Percentiles rank a stretch among this genome's conserved stretches.
Conservation (phyloP, 1,139 yeast genomes). For the Fermentozyma sake region DNA sequence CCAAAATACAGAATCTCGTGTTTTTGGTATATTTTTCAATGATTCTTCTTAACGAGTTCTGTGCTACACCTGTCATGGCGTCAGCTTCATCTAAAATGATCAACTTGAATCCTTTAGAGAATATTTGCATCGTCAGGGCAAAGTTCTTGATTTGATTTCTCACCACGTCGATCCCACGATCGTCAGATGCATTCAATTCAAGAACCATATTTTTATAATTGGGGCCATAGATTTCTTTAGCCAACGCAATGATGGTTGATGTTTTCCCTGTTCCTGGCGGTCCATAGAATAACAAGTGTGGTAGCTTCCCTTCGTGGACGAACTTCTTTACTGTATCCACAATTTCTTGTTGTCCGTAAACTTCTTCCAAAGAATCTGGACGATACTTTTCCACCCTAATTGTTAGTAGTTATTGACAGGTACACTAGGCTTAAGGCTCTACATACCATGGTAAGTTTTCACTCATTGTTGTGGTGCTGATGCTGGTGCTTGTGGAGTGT, state of each 20-base stretch:
- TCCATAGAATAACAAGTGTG: conserved; percentile 89
- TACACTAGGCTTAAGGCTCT: not conserved
- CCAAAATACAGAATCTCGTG: conserved; percentile 92
- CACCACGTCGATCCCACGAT: conserved; percentile 83
- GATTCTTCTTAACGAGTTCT: conserved; percentile 85
- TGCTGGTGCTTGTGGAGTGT: not conserved
- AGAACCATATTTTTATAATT: conserved; percentile 84
- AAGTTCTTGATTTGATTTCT: conserved; percentile 80
- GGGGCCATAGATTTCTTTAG: conserved; percentile 85
- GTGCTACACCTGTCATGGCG: conserved; percentile 97
- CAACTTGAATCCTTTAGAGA: conserved; percentile 74
- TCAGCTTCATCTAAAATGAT: conserved; percentile 97
- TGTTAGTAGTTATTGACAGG: conserved; percentile 16
- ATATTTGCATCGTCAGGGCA: conserved; percentile 90
- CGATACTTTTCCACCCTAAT: conserved; percentile 92
- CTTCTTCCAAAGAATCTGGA: conserved; percentile 78
- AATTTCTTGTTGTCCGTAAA: conserved; percentile 86
- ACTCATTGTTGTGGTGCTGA: conserved; percentile 8
- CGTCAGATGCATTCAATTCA: conserved; percentile 85
- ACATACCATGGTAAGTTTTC: conserved; percentile 44
- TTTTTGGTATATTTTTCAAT: conserved; percentile 94
- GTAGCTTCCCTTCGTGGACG: conserved; percentile 77
- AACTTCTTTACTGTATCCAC: conserved; percentile 79
- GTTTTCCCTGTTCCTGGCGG: conserved; percentile 99
- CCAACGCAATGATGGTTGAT: conserved; percentile 86